Evolutionary conservation across 2,329 filamentous ascomycete species (phyloP), one percentile per base, ranked within the genome.

Genomic region (Cercospora citrullina): DNA sequence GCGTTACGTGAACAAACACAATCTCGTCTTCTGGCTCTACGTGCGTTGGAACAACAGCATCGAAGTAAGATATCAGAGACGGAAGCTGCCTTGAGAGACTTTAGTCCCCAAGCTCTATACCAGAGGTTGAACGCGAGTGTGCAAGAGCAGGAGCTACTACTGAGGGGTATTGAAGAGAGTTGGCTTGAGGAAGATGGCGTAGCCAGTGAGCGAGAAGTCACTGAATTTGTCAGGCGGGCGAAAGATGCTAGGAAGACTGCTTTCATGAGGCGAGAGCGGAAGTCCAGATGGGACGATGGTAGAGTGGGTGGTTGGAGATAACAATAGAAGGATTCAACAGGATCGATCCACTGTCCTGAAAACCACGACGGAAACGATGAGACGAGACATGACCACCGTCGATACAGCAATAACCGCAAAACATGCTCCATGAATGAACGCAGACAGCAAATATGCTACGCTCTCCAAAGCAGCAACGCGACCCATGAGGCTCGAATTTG

Each of bases 231-330:
- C 21, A 86, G 90, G 75, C 83, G 91, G 74, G 91, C 96, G 71
- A 86, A 93, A 73, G 93, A 94, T 73, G 91, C 91, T 9, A 91
- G 90, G 77, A 91, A 91, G 73, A 82, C 91, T 66, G 90, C 90
- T 69, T 96, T 95, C 76, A 83, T 94, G 64, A 86, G 95, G 67
- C 89, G 90, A 76, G 95, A 98, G 82, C 87, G 92, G 72, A 96
- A 94, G 80, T 91, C 93, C 75, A 86, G 95, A 74, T 98, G 95
- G 95, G 95, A 98, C 78, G 94, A 98, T 80, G 93, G 94, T 26
- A 86, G 94, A 72, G 94, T 98, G 36, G 94, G 94, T 10, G 95
- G 95, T 0, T 98, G 95, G 95, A 87, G 94, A 76, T 94, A 83
- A 58, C 10, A 28, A 14, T 21, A 28, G 45, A 18, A 23, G n/a